Conservation (phyloP, 495 filamentous ascomycete genomes). For the Coniosporium apollinis region DNA sequence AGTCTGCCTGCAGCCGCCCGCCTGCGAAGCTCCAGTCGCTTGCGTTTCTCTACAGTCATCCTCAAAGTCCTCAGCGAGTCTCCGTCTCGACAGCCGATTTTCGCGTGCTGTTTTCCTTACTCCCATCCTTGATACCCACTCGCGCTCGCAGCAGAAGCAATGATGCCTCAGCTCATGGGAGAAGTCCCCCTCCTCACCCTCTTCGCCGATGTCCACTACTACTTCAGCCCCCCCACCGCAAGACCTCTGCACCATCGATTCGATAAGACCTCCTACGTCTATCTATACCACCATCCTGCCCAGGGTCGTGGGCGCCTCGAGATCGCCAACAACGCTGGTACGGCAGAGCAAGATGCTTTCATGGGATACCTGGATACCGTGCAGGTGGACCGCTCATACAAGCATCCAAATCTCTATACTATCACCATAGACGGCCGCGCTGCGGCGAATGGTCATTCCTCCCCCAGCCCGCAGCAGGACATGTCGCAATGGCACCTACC, state of each 20-base stretch:
- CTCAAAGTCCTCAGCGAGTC: no score
- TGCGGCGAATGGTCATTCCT: constrained; percentile 7
- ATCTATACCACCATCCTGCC: constrained; percentile 60
- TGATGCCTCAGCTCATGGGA: constrained; percentile 61
- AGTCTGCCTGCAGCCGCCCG: no score
- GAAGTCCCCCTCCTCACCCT: constrained; percentile 66
- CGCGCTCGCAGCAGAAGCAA: no score
- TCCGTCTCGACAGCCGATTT: no score
- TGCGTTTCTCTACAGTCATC: no score
- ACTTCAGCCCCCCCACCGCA: constrained; percentile 52
- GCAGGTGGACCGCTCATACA: constrained; percentile 55
- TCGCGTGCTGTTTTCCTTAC: no score
- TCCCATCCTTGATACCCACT: no score
- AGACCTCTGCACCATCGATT: constrained; percentile 72
- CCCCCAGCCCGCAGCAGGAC: constrained; percentile 18
- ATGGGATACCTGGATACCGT: constrained; percentile 52
- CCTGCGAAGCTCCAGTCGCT: no score
- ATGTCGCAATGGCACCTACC: constrained; percentile 64
- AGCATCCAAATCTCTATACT: constrained; percentile 61
- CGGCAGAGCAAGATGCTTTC: constrained; percentile 79
- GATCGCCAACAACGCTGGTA: constrained; percentile 75
- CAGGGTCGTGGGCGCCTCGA: constrained; percentile 57
- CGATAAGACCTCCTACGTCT: constrained; percentile 77
- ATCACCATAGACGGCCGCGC: constrained; percentile 47
- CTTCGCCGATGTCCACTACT: constrained; percentile 83